Evolutionary conservation across 2,329 filamentous ascomycete genomes (phyloP).

Genomic region (Fusarium kyushuense): DNA sequence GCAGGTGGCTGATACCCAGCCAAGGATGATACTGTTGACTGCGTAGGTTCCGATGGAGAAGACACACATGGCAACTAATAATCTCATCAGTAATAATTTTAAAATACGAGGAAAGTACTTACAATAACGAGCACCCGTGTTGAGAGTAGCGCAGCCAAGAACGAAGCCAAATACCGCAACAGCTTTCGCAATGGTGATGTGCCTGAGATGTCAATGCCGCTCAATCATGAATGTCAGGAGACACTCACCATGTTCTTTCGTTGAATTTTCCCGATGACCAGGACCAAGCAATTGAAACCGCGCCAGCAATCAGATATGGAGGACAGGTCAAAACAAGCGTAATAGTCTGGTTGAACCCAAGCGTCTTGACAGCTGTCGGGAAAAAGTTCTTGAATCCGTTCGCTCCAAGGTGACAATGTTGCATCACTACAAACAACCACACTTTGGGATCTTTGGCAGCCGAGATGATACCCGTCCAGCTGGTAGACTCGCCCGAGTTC

Average conservation of each 20-base stretch:
- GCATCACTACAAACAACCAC: slow-evolving; percentile 63
- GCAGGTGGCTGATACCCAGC: slow-evolving; percentile 57
- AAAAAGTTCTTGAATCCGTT: slow-evolving; percentile 58
- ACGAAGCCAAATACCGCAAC: slow-evolving; percentile 51
- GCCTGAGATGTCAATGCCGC: slow-evolving; percentile 31
- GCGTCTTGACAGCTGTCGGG: slow-evolving; percentile 45
- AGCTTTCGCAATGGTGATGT: slow-evolving; percentile 58
- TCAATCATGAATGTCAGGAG: rapidly evolving
- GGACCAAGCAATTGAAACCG: slow-evolving; percentile 32
- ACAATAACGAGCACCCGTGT: slow-evolving; percentile 36
- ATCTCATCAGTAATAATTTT: rapidly evolving
- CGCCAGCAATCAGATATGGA: slow-evolving; percentile 57
- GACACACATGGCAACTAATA: slow-evolving; percentile 50
- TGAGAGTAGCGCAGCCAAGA: slow-evolving; percentile 45
- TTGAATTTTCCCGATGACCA: slow-evolving; percentile 59
- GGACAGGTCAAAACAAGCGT: slow-evolving; percentile 52
- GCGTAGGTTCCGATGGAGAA: slow-evolving; percentile 55
- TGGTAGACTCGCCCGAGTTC: slow-evolving; percentile 54
- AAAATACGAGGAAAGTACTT: rapidly evolving
- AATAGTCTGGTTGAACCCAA: slow-evolving; percentile 42
- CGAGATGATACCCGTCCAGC: slow-evolving; percentile 58
- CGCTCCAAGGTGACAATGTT: slow-evolving; percentile 63
- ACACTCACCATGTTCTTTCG: slow-evolving; percentile 56
- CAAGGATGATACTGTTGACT: slow-evolving; percentile 59
- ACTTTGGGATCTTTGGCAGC: slow-evolving; percentile 59